Conservation (phyloP, 2,329 filamentous ascomycete genomes). For the Fusarium goolgardi region DNA sequence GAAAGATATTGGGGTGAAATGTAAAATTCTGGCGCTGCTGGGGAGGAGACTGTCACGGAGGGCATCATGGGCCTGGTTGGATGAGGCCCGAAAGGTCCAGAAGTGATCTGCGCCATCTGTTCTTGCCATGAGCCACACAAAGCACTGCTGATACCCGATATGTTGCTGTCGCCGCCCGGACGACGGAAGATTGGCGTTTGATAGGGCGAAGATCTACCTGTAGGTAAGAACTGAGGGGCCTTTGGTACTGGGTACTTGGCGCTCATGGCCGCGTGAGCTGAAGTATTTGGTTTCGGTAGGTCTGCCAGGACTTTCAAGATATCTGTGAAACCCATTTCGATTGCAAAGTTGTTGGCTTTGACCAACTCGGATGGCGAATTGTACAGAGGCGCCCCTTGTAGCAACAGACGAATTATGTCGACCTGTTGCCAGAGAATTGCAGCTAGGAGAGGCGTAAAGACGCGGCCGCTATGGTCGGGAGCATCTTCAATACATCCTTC, state of each 20-base stretch:
- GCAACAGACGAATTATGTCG: constrained; percentile 41
- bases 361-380: constrained; percentile 20
- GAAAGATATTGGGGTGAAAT: constrained; percentile 1
- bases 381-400: constrained; percentile 38
- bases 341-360: constrained; percentile 42
- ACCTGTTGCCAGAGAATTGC: constrained; percentile 46
- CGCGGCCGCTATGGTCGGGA: constrained; percentile 9
- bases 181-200: not conserved
- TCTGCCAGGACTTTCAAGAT: constrained; percentile 38
- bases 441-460: constrained; percentile 48
- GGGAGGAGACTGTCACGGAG: not conserved
- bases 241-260: constrained; percentile 22
- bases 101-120: not conserved
- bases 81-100: no score
- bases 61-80: not conserved
- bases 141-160: constrained; percentile 37
- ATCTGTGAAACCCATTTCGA: constrained; percentile 25
- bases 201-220: not conserved
- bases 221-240: constrained; percentile 7
- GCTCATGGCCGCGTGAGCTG: constrained; percentile 13
- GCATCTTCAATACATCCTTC: constrained; percentile 39
- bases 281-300: not conserved
- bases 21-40: not conserved
- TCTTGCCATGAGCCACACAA: constrained; percentile 2
- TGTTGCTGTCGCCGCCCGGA: constrained; percentile 5